These are phyloP conservation scores for Diaporthe vexans DNA, from an alignment of 2,329 filamentous ascomycete species.

Conservation along the genomic window DNA sequence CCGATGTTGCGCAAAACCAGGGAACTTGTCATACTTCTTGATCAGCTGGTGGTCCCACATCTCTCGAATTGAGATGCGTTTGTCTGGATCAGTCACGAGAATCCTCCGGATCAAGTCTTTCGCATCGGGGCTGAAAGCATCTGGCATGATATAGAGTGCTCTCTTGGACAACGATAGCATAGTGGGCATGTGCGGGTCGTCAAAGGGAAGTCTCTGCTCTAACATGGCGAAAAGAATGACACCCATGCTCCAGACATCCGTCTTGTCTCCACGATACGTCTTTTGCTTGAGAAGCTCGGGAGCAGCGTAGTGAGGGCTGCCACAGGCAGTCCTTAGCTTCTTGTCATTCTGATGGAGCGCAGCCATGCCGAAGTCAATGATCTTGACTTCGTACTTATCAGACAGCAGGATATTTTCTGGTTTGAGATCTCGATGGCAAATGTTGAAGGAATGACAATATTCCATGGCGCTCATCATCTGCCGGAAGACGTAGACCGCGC, in stretches of 20 bases:
- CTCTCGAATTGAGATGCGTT: conserved; percentile 82
- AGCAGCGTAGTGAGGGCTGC: conserved; percentile 96
- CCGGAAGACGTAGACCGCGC: conserved; percentile 87
- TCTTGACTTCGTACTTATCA: conserved; percentile 82
- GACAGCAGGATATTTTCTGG: conserved; percentile 96
- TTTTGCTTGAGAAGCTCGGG: conserved; percentile 87
- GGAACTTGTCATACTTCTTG: conserved; percentile 83
- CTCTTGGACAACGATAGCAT: conserved; percentile 74
- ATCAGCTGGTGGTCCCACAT: conserved; percentile 93
- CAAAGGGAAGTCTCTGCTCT: conserved; percentile 86
- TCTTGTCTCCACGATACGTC: conserved; percentile 85
- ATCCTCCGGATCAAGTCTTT: conserved; percentile 85
- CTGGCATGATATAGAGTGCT: conserved; percentile 73
- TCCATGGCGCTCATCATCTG: conserved; percentile 94
- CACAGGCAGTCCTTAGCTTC: conserved; percentile 89
- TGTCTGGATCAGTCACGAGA: conserved; percentile 81
- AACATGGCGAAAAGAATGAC: conserved; percentile 92
- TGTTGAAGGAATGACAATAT: conserved; percentile 94
- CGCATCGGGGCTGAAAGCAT: conserved; percentile 75
- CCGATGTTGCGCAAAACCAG: conserved; percentile 71
- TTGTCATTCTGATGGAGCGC: conserved; percentile 86
- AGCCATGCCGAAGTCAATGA: conserved; percentile 98
- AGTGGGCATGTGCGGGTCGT: conserved; percentile 67
- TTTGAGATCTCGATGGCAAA: conserved; percentile 96
- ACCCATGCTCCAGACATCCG: conserved; percentile 95